Evolutionary conservation across 805 yeast species (phyloP), one percentile per base, ranked within the genome.

Genomic region (Wickerhamiella lipophila): DNA sequence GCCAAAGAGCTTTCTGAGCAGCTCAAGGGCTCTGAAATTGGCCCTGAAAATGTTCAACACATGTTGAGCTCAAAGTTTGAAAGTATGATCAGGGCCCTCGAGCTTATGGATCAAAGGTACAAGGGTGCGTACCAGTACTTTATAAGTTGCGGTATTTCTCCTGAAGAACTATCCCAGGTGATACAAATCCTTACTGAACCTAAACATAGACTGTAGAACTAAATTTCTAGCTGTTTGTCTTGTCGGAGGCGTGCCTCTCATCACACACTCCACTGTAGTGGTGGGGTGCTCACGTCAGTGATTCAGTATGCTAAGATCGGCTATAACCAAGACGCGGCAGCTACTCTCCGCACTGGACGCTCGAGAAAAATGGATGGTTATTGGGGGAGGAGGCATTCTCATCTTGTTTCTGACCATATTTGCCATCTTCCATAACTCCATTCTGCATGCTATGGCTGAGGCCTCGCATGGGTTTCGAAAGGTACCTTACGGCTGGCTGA

Each of bases 11-110:
- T 42, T 9, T 2, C 38, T 18, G 35, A 22, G 23, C 23, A 30
- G 36, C 32, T 47, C 32, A 26, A 13, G 30, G 32, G 15, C 39
- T 48, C 72, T 30, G 74, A 68, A 49, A 64, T 44, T 48, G 50
- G 46, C 29, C 12, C 64, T 18, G 73, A 77, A 38, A 83, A 83
- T 51, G 73, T 80, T 58, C 63, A 67, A 23, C 80, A 79, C 58
- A 64, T 83, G 59, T 64, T 81, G 49, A 74, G 81, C 52, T 75
- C 84, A 3, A 71, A 77, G 45, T 76, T 78, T 58, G 89, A 81
- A 56, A 77, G 83, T 2, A 79, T 83, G 86, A 64, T 77, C 53
- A 71, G 75, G 1, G 73, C 85, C 1, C 69, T 83, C 38, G 77
- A 71, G 68, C 44, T 56, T 56, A 65, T 84, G 53, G 64, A 75